Evolutionary conservation across 768 basidiomycete species (phyloP), one percentile per base, ranked within the genome.

Genomic region (Pluteus cervinus): DNA sequence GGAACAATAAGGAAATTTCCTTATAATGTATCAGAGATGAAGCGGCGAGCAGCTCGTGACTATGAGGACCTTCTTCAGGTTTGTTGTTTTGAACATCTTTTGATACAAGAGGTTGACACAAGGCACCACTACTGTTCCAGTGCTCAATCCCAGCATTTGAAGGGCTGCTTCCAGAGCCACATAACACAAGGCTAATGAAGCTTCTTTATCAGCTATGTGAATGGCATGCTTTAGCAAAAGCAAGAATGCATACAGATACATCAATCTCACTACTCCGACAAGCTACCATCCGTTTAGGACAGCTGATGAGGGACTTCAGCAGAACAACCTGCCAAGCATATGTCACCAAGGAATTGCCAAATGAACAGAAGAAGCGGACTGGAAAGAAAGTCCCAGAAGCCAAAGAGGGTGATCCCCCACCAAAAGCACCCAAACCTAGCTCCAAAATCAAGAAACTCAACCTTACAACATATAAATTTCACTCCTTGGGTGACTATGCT

Each of bases 221-320:
- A 14, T 68, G 65, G 67, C 69, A 70, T 44, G 54, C 54, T 2
- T 50, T 62, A n/a, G 64, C 62, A 2, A 71, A 71, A 40, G 50
- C 69, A 1, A 53, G 58, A 5, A 33, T 67, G 36, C 69, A 70
- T 37, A 64, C 61, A 0, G 54, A 63, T 6, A 18, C 41, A 1
- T 58, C 65, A 3, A 41, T 71, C 1, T 18, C 29, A 0, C 18
- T 48, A 23, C 45, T 67, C 7, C 45, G 54, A n/a, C 11, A 20
- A 1, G 32, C 37, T 0, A 67, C 65, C 10, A 42, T 3, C 0
- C 22, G 20, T 2, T 50, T 68, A 1, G 56, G 67, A 0, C 25
- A 41, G 1, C 23, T 39, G 2, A 28, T 66, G 3, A 58, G 61
- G 1, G 28, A 29, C 0, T 70, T 71, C 39, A 28, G 38, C 5